Conservation (phyloP, 495 filamentous ascomycete genomes). For the Xylaria grammica region DNA sequence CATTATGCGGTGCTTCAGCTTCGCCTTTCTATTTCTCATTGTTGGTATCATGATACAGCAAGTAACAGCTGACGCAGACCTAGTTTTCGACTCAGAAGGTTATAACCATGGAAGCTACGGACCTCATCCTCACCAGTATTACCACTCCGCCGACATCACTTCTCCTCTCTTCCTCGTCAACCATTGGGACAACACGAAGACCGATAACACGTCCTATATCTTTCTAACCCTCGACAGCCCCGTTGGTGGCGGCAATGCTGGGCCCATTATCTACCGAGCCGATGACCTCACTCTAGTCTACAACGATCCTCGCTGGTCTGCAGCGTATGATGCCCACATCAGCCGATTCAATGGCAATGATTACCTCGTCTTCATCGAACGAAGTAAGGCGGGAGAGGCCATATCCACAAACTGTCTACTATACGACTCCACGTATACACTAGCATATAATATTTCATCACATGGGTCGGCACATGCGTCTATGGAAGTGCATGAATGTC, state of each 20-base stretch:
- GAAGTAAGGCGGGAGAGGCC: not conserved
- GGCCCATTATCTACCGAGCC: slow-evolving; percentile 25
- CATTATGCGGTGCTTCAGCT: slow-evolving; percentile 5
- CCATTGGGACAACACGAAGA: slow-evolving; percentile 15
- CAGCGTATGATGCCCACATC: slow-evolving; percentile 10
- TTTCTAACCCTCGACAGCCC: slow-evolving; percentile 15
- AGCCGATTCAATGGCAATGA: slow-evolving; percentile 6
- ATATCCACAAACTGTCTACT: slow-evolving; percentile 18
- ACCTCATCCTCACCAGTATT: slow-evolving; percentile 23
- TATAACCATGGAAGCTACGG: slow-evolving; percentile 23
- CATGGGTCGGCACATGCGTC: not conserved
- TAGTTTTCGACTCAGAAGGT: slow-evolving; percentile 14
- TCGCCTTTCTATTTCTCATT: not conserved
- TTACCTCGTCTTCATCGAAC: slow-evolving; percentile 21
- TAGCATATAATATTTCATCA: slow-evolving; percentile 25
- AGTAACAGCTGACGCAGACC: slow-evolving; percentile 1
- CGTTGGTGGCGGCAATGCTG: not conserved
- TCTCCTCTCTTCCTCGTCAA: slow-evolving; percentile 26
- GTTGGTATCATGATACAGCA: not conserved
- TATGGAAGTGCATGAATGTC: slow-evolving; percentile 27
- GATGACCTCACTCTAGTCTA: slow-evolving; percentile 30
- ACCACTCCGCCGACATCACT: slow-evolving; percentile 16
- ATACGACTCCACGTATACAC: slow-evolving; percentile 28
- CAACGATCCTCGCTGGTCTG: slow-evolving; percentile 16
- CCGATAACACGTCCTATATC: slow-evolving; percentile 20